Evolutionary conservation across 2,329 filamentous ascomycete species (phyloP).

Genomic region (Lecanosticta acicola): DNA sequence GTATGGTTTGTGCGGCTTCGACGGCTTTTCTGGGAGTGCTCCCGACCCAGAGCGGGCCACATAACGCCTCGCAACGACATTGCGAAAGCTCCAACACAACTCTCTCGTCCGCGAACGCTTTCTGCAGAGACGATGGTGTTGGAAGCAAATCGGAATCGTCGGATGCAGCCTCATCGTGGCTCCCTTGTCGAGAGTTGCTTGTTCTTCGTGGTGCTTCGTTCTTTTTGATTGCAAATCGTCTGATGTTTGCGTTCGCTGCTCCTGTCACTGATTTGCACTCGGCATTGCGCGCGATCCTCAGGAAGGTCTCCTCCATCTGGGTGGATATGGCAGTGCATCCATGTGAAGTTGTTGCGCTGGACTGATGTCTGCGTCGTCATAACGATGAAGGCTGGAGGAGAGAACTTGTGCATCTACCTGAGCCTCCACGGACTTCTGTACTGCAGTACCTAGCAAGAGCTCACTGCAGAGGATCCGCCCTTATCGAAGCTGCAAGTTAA

Average conservation of each 20-base stretch:
- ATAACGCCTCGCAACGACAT: background rate
- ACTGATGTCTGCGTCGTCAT: background rate
- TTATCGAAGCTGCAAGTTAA: background rate
- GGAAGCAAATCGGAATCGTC: background rate
- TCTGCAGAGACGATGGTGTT: background rate
- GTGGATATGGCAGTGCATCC: background rate
- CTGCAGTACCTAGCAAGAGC: background rate
- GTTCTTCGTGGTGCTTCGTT: background rate
- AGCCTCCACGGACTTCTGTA: background rate
- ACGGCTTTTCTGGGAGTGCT: constrained; percentile 1
- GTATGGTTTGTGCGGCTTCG: background rate
- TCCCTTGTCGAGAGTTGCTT: background rate
- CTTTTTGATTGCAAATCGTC: background rate
- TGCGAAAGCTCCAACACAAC: background rate
- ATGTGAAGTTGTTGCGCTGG: background rate
- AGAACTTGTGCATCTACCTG: background rate
- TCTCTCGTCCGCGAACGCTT: background rate
- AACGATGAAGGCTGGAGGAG: background rate
- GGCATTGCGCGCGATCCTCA: background rate
- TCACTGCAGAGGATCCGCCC: background rate
- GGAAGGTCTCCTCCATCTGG: background rate
- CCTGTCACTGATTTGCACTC: background rate
- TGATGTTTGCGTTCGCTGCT: background rate
- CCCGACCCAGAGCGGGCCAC: background rate
- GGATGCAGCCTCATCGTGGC: background rate